A percentile compares a stretch with the other conserved stretches of the same genome.
Evolutionary conservation across 768 basidiomycete genomes (phyloP).

Genomic region (Vararia minispora): DNA sequence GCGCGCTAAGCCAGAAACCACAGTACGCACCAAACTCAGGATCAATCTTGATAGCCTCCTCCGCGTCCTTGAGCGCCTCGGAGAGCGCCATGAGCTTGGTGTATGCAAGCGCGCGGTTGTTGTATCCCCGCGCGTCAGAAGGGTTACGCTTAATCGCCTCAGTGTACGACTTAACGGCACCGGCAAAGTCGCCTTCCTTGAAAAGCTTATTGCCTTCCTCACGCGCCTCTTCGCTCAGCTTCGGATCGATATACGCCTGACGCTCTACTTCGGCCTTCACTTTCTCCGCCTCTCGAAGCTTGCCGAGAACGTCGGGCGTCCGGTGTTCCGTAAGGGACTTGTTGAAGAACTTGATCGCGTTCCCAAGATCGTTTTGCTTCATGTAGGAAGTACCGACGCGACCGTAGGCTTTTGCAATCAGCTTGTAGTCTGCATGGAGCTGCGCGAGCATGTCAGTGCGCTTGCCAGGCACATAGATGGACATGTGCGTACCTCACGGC

Average conservation of each 20-base stretch:
- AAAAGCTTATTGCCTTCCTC: constrained; percentile 90
- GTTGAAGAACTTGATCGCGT: constrained; percentile 84
- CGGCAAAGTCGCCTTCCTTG: constrained; percentile 87
- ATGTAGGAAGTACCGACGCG: constrained; percentile 80
- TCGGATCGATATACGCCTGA: constrained; percentile 80
- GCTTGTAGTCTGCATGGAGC: constrained; percentile 88
- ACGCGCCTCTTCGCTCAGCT: constrained; percentile 67
- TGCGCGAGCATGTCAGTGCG: constrained; percentile 20
- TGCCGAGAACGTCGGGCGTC: constrained; percentile 84
- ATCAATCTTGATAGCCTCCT: constrained; percentile 89
- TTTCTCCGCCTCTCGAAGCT: constrained; percentile 78
- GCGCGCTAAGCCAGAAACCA: background rate
- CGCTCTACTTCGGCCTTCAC: constrained; percentile 67
- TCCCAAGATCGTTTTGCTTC: constrained; percentile 62
- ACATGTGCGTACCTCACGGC: constrained; percentile 48
- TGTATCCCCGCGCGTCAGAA: constrained; percentile 83
- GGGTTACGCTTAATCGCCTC: constrained; percentile 98
- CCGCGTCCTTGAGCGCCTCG: constrained; percentile 92
- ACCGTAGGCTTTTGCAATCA: constrained; percentile 89
- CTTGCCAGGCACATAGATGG: background rate
- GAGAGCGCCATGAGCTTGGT: constrained; percentile 89
- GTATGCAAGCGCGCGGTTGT: constrained; percentile 97
- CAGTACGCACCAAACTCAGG: constrained; percentile 58
- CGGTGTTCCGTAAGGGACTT: constrained; percentile 96
- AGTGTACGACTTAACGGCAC: constrained; percentile 83